Conservation (phyloP, 1,284 basidiomycete species). For the Peniophora sp. region DNA sequence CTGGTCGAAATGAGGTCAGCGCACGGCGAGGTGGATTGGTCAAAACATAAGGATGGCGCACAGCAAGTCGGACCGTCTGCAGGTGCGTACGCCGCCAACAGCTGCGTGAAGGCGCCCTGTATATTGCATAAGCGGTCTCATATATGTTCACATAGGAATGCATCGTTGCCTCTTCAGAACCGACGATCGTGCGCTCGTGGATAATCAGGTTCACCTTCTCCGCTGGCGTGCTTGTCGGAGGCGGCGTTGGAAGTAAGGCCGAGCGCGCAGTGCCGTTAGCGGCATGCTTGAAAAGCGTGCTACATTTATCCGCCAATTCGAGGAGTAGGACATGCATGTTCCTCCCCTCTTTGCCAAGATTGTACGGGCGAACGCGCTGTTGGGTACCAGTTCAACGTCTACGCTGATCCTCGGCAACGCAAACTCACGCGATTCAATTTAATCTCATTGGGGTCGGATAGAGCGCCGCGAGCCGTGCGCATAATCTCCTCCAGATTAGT, state of each 20-base stretch:
- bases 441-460: slow-evolving; percentile 29
- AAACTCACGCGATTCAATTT: slow-evolving; percentile 17
- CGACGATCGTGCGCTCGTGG: background rate
- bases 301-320: slow-evolving; percentile 54
- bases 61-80: slow-evolving; percentile 9
- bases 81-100: background rate
- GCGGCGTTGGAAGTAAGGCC: slow-evolving; percentile 20
- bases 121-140: background rate
- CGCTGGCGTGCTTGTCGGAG: background rate
- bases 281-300: slow-evolving; percentile 53
- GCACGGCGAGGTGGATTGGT: slow-evolving; percentile 11
- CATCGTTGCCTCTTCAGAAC: background rate
- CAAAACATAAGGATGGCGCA: slow-evolving; percentile 12
- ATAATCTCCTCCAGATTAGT: slow-evolving; percentile 34
- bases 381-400: background rate
- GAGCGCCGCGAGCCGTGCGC: slow-evolving; percentile 36
- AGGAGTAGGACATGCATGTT: slow-evolving; percentile 63
- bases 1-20: slow-evolving; percentile 24
- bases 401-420: background rate
- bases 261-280: slow-evolving; percentile 57
- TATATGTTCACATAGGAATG: background rate
- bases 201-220: background rate
- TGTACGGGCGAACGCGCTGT: slow-evolving; percentile 39
- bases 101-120: background rate
- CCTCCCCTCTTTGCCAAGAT: slow-evolving; percentile 52